phyloP scores from a whole-genome alignment of 2,329 filamentous ascomycete genomes.

The Pseudocercospora vitis region DNA sequence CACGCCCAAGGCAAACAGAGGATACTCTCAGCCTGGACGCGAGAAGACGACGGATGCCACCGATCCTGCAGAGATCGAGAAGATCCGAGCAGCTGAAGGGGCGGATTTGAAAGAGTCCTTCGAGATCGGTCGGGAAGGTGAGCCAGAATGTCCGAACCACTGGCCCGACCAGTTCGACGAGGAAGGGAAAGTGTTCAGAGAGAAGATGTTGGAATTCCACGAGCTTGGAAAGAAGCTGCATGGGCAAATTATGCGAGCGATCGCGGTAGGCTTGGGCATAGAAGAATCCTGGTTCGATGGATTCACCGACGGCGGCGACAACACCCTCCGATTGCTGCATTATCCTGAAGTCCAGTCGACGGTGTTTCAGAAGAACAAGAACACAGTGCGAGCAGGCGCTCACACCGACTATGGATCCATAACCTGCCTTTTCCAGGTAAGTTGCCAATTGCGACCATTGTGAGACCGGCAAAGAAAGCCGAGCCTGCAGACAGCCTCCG shows the following conservation, averaged over 20 bases:
- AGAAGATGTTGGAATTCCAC: conserved; percentile 74
- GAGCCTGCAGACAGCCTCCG: too few relatives aligned
- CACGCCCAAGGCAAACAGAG: conserved; percentile 52
- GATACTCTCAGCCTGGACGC: conserved; percentile 53
- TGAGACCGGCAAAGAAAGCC: too few relatives aligned
- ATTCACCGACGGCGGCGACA: conserved; percentile 70
- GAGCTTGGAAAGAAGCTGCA: conserved; percentile 73
- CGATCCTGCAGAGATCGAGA: conserved; percentile 58
- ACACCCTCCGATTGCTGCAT: conserved; percentile 55
- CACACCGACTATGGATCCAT: conserved; percentile 66
- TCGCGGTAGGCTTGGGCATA: conserved; percentile 62
- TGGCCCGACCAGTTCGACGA: conserved; percentile 67
- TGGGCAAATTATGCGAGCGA: conserved; percentile 65
- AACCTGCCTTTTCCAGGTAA: conserved; percentile 51
- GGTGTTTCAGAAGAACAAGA: conserved; percentile 53
- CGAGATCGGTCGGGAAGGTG: conserved; percentile 61
- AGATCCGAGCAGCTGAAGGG: conserved; percentile 52
- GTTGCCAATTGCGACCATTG: neutral
- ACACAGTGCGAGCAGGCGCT: conserved; percentile 67
- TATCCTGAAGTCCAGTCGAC: conserved; percentile 58
- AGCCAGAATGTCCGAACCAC: conserved; percentile 67
- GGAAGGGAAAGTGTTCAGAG: conserved; percentile 66
- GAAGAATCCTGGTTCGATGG: conserved; percentile 77
- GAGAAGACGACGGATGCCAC: conserved; percentile 67
- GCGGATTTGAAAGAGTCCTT: conserved; percentile 59